phyloP scores from a whole-genome alignment of 768 basidiomycete genomes.

The Podaxis carcinomalis region DNA sequence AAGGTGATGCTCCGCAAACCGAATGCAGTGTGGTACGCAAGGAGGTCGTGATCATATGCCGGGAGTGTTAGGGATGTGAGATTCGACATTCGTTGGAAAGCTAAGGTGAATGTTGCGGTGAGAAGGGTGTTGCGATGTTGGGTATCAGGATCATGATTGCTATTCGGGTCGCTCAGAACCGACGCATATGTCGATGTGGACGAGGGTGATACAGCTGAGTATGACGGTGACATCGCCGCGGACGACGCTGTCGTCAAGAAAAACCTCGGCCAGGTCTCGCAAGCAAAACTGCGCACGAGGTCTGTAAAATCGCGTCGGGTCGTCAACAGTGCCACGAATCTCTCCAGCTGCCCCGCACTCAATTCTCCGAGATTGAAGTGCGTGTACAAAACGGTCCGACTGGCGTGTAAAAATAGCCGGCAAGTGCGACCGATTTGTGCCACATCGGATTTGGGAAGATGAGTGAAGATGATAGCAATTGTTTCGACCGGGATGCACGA shows the following conservation, averaged over 20 bases:
- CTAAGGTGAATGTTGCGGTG: slow-evolving; percentile 38
- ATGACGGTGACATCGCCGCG: neutral
- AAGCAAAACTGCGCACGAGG: slow-evolving; percentile 34
- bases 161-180: neutral
- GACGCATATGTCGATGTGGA: neutral
- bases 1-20: slow-evolving; percentile 37
- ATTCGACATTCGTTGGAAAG: slow-evolving; percentile 42
- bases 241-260: slow-evolving; percentile 18
- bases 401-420: slow-evolving; percentile 28
- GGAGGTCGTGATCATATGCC: slow-evolving; percentile 36
- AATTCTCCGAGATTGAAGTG: slow-evolving; percentile 30
- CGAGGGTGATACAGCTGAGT: neutral
- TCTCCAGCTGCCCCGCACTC: slow-evolving; percentile 25
- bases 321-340: slow-evolving; percentile 32
- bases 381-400: slow-evolving; percentile 28
- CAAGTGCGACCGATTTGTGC: slow-evolving; percentile 28
- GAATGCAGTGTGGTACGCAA: slow-evolving; percentile 39
- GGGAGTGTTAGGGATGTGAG: slow-evolving; percentile 37
- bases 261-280: slow-evolving; percentile 39
- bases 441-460: slow-evolving; percentile 27
- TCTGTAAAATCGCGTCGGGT: slow-evolving; percentile 36
- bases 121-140: slow-evolving; percentile 26
- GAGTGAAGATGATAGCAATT: slow-evolving; percentile 26
- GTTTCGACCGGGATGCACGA: slow-evolving; percentile 29
- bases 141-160: slow-evolving; percentile 11